Evolutionary conservation across 768 basidiomycete species (phyloP).

Genomic region (Nidularia sp.): DNA sequence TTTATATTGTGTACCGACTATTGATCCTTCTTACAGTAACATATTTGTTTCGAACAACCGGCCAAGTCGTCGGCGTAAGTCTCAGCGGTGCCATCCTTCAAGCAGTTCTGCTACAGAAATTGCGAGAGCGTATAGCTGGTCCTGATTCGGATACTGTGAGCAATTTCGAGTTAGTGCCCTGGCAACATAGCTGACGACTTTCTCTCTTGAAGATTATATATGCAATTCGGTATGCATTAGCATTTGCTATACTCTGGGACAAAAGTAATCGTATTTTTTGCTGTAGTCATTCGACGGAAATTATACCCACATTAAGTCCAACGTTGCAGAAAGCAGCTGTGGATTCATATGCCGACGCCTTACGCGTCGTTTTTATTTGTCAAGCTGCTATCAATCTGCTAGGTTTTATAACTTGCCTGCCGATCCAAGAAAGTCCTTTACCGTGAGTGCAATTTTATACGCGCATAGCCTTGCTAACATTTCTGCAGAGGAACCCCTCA

Average conservation of each 20-base stretch:
- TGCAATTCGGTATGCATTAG: constrained; percentile 36
- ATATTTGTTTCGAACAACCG: constrained; percentile 90
- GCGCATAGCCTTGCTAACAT: background rate
- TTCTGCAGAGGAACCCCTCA: constrained; percentile 50
- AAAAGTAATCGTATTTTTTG: too few species aligned
- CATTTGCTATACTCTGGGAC: too few species aligned
- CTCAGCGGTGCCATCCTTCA: constrained; percentile 84
- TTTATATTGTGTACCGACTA: background rate
- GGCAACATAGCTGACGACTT: background rate
- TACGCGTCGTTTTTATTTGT: constrained; percentile 80
- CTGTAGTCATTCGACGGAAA: constrained; percentile 62
- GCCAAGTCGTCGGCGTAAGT: constrained; percentile 94
- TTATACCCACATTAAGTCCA: constrained; percentile 65
- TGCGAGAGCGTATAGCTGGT: constrained; percentile 74
- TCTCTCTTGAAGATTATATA: constrained; percentile 56
- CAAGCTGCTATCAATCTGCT: constrained; percentile 67
- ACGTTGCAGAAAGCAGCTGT: constrained; percentile 56
- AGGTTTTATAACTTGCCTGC: constrained; percentile 63
- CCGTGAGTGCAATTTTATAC: constrained; percentile 34
- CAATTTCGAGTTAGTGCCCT: background rate
- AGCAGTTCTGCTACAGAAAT: constrained; percentile 63
- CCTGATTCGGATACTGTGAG: constrained; percentile 67
- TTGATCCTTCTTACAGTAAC: constrained; percentile 51
- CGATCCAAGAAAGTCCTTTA: constrained; percentile 71
- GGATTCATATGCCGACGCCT: constrained; percentile 73